Evolutionary conservation across 2,329 filamentous ascomycete species (phyloP).

Genomic region (Paracorniculantispora psalliotae): DNA sequence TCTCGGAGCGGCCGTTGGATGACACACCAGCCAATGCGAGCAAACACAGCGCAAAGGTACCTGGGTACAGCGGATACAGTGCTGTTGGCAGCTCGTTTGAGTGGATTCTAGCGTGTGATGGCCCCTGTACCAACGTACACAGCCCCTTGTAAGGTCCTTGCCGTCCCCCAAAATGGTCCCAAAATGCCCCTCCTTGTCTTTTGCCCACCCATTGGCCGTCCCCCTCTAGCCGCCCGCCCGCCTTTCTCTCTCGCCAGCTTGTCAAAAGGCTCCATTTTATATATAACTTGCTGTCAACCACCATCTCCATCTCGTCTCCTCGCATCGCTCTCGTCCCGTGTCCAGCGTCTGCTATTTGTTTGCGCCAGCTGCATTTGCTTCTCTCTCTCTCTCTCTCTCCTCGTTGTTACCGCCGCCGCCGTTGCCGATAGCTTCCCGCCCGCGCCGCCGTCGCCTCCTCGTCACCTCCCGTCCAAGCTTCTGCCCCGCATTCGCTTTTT

Average conservation of each 20-base stretch:
- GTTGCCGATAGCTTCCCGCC: not conserved
- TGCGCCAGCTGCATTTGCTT: not conserved
- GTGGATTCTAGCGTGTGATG: not conserved
- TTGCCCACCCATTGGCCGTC: slow-evolving; percentile 6
- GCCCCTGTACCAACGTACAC: not conserved
- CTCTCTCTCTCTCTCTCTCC: not conserved
- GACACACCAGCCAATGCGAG: not conserved
- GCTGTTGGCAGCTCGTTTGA: not conserved
- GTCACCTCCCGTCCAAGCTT: not conserved
- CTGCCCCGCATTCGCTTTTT: slow-evolving; percentile 8
- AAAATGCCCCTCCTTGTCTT: slow-evolving; percentile 8
- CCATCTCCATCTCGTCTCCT: slow-evolving; percentile 9
- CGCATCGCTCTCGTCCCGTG: not conserved
- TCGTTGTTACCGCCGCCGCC: not conserved
- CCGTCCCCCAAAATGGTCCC: not conserved
- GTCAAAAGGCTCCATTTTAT: not conserved
- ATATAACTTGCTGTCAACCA: not conserved
- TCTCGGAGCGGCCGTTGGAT: not conserved
- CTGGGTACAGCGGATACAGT: not conserved
- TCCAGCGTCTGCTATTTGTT: not conserved
- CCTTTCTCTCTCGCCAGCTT: not conserved
- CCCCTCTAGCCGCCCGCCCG: slow-evolving; percentile 8
- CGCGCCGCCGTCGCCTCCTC: not conserved
- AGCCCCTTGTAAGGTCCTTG: not conserved
- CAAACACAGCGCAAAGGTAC: not conserved